Conservation (phyloP, 2,329 filamentous ascomycete species). For the Talaromyces islandicus region DNA sequence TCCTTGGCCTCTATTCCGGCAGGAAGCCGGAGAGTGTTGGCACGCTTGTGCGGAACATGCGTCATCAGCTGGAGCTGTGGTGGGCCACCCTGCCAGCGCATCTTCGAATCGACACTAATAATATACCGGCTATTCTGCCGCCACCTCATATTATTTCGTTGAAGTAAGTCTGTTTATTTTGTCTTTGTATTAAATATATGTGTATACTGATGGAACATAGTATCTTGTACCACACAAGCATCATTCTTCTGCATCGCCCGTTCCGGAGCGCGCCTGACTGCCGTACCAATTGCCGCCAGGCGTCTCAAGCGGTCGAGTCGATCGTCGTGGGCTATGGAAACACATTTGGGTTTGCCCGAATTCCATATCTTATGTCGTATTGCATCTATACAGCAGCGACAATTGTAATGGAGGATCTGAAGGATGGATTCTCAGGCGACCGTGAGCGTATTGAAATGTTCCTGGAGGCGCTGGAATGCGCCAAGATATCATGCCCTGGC, state of each 20-base stretch:
- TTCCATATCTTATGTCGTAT: background rate
- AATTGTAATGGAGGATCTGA: background rate
- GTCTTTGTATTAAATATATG: background rate
- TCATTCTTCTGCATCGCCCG: background rate
- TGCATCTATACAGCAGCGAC: background rate
- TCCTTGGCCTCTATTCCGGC: constrained; percentile 34
- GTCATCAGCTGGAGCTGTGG: background rate
- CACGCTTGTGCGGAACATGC: background rate
- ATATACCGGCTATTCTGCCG: background rate
- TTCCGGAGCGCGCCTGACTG: background rate
- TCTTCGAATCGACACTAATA: background rate
- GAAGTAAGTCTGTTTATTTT: constrained; percentile 15
- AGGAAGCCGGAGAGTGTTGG: background rate
- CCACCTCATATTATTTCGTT: constrained; percentile 21
- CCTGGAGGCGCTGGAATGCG: background rate
- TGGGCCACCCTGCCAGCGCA: background rate
- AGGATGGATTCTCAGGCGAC: background rate
- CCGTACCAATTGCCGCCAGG: background rate
- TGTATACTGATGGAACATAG: background rate
- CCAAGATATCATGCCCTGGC: background rate
- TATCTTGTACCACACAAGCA: background rate
- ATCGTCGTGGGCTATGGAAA: background rate
- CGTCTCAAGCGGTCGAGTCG: background rate
- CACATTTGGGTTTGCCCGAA: background rate
- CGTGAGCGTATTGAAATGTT: background rate